A percentile compares a stretch with the other conserved stretches of the same genome.
phyloP scores from a whole-genome alignment of 169 alveolate genomes.

The Plasmodium relictum region DNA sequence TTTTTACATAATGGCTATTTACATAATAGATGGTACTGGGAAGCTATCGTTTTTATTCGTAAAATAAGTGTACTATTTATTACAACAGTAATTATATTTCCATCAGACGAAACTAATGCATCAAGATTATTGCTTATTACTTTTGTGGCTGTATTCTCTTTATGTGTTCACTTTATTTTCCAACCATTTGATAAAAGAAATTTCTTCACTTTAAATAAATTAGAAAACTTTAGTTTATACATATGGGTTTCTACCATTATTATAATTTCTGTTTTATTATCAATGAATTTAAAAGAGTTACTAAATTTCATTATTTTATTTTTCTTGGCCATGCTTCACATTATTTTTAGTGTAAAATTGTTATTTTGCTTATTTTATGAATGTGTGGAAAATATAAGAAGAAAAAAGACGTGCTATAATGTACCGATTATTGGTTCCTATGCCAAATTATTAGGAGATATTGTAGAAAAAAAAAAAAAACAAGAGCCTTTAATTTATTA shows the following conservation, averaged over 20 bases:
- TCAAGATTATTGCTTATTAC: conserved; percentile 85
- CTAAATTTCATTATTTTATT: conserved; percentile 62
- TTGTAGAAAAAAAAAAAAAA: conserved; percentile 63
- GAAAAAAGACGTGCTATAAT: conserved; percentile 48
- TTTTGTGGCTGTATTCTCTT: conserved; percentile 85
- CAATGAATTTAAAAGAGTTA: conserved; percentile 59
- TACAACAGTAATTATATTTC: conserved; percentile 84
- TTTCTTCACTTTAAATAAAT: conserved; percentile 53
- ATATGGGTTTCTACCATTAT: conserved; percentile 70
- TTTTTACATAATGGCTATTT: conserved; percentile 90
- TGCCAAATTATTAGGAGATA: conserved; percentile 59
- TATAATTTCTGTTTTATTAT: conserved; percentile 72
- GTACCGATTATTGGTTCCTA: conserved; percentile 77
- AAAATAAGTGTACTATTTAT: conserved; percentile 85
- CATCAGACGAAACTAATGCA: conserved; percentile 82
- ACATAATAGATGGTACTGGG: conserved; percentile 90
- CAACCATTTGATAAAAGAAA: conserved; percentile 90
- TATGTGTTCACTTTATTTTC: conserved; percentile 83
- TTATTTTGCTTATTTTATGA: conserved; percentile 75
- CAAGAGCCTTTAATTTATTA: conserved; percentile 81
- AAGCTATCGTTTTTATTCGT: conserved; percentile 87
- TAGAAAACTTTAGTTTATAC: conserved; percentile 44
- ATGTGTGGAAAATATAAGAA: conserved; percentile 79
- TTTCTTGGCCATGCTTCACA: conserved; percentile 40
- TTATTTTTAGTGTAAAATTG: conserved; percentile 68